Base-by-base conservation (phyloP, 2,329 filamentous ascomycete species). In the Hymenotorrendiella dingleyae region DNA sequence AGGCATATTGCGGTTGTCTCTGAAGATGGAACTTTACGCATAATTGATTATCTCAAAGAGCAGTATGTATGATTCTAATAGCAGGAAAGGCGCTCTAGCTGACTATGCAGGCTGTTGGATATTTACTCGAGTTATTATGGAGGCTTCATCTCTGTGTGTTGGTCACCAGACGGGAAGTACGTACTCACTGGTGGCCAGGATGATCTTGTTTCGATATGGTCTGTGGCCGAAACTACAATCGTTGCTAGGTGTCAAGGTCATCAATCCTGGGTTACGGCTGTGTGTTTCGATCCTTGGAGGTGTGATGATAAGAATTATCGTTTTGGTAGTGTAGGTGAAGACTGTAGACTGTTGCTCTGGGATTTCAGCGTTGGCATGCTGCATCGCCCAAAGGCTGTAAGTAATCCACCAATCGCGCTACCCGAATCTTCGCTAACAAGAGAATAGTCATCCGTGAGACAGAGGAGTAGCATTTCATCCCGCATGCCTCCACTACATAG, bases 351-450 rank as follows among this genome's bases (percentile, higher is more conserved):
- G 14, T 78, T 95, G 46, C 70, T 98, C 10, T 98, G 93, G 93
- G 93, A 98, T 68, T 98, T 98, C 62, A 95, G 84, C 53, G 88
- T 95, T 30, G 89, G 89, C 55, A 97, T 97, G 91, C 73, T 98
- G 56, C 86, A 94, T 64, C 78, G 90, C 47, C 91, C 93, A 16
- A 91, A 91, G 67, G 83, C 79, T 54, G 85, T 89, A 69, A 59
- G 84, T 28, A 42, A 20, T 36, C n/a, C n/a, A n/a, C n/a, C n/a
- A n/a, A n/a, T n/a, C n/a, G n/a, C n/a, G n/a, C n/a, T n/a, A n/a
- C 19, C 17, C 2, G 14, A n/a, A 10, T 17, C 62, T 54, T 55
- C 38, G 24, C 43, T 54, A 17, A 52, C 43, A 34, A 21, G 43
- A 28, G 26, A 36, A 36, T 44, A 76, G 71, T 67, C 70, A 34